Evolutionary conservation across 257 asterid species (phyloP).

Genomic region (Gardenia jasminoides): DNA sequence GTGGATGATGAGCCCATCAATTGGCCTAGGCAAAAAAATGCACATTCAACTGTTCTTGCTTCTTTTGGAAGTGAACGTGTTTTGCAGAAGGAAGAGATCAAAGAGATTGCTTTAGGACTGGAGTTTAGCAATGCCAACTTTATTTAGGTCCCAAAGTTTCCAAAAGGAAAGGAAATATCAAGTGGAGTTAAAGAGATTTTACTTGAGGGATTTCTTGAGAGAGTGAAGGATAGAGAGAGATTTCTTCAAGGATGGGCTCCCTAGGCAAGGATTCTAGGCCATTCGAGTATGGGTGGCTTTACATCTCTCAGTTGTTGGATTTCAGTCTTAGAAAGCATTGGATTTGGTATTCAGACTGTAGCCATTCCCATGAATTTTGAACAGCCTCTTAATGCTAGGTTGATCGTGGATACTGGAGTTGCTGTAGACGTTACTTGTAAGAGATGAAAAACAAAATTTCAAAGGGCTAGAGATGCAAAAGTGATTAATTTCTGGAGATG

Average conservation of each 20-base stretch:
- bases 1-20: too few relatives aligned
- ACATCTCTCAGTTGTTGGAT: too few relatives aligned
- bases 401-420: conserved; percentile 45
- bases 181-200: conserved; percentile 17
- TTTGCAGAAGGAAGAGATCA: conserved; percentile 41
- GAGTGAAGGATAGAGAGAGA: conserved; percentile 42
- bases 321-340: too few relatives aligned
- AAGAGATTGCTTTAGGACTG: conserved; percentile 54
- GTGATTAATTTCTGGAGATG: conserved; percentile 37
- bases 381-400: too few relatives aligned
- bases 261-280: too few relatives aligned
- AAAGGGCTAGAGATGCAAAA: conserved; percentile 32
- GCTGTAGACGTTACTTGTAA: conserved; percentile 45
- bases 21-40: too few relatives aligned
- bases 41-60: conserved; percentile 45
- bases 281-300: too few relatives aligned
- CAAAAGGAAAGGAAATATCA: conserved; percentile 11
- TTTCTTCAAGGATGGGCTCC: conserved; percentile 41
- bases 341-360: too few relatives aligned
- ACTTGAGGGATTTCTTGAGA: conserved; percentile 44
- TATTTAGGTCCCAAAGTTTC: conserved; percentile 58
- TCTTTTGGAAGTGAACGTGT: conserved; percentile 60
- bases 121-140: conserved; percentile 52
- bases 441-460: conserved; percentile 27
- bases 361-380: too few relatives aligned